A percentile compares a stretch with the other conserved stretches of the same genome.
Conservation (phyloP, 1,284 basidiomycete genomes). For the Ceratobasidium sp. region DNA sequence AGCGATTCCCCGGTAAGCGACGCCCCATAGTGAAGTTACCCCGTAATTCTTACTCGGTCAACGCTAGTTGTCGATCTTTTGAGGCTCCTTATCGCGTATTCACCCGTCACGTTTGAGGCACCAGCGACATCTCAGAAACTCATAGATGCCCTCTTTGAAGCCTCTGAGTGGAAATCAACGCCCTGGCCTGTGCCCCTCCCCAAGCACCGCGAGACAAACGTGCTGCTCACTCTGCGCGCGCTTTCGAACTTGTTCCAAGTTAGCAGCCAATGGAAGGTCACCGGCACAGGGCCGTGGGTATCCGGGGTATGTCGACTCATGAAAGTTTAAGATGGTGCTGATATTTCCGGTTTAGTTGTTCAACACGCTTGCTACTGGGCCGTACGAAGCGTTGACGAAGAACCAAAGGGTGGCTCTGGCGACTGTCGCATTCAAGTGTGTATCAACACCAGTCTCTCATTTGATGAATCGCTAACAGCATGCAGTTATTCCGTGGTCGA, state of each 20-base stretch:
- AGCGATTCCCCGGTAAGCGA: slow-evolving; percentile 82
- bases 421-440: slow-evolving; percentile 84
- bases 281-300: slow-evolving; percentile 63
- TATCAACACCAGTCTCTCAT: background rate
- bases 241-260: slow-evolving; percentile 81
- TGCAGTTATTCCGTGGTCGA: slow-evolving; percentile 39
- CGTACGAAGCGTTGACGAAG: slow-evolving; percentile 70
- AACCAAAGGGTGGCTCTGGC: slow-evolving; percentile 77
- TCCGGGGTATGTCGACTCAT: slow-evolving; percentile 60
- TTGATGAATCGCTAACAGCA: slow-evolving; percentile 45
- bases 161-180: slow-evolving; percentile 70
- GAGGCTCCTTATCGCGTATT: slow-evolving; percentile 78
- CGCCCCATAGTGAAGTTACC: background rate
- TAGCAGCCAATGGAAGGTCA: slow-evolving; percentile 59
- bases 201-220: slow-evolving; percentile 86
- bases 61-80: slow-evolving; percentile 86
- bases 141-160: slow-evolving; percentile 71
- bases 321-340: background rate
- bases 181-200: slow-evolving; percentile 65
- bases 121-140: slow-evolving; percentile 64
- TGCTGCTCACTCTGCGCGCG: slow-evolving; percentile 83
- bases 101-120: slow-evolving; percentile 63
- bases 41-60: slow-evolving; percentile 22
- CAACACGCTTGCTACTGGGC: slow-evolving; percentile 61
- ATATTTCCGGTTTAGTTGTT: slow-evolving; percentile 62